These are phyloP conservation scores for Mycena vitilis DNA, from an alignment of 768 basidiomycete species.

Conservation along the genomic window DNA sequence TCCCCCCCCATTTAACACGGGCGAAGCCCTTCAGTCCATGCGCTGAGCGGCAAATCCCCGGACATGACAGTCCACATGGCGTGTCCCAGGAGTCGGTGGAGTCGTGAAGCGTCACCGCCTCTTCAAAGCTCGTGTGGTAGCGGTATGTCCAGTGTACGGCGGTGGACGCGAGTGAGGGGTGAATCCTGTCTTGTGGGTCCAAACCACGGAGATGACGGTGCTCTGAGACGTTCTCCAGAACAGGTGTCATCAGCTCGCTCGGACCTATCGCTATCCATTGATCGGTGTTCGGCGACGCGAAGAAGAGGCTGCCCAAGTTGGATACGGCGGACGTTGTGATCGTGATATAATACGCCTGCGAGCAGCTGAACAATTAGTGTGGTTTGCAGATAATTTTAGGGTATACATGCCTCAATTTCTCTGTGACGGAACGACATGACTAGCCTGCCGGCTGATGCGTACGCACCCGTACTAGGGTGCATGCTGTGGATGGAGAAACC, in stretches of 20 bases:
- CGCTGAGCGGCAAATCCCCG: not conserved
- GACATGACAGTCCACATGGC: not conserved
- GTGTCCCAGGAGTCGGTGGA: not conserved
- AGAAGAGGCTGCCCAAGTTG: not conserved
- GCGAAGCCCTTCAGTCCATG: not conserved
- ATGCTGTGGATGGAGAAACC: not conserved
- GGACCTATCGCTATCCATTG: not conserved
- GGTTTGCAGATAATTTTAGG: no score
- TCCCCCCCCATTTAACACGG: not conserved
- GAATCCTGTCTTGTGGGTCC: not conserved
- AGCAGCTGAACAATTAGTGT: not conserved
- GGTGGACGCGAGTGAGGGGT: not conserved
- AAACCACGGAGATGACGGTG: not conserved
- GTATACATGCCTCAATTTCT: no score
- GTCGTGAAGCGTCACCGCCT: not conserved
- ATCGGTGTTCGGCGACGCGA: not conserved
- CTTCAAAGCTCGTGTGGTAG: not conserved
- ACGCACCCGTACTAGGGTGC: not conserved
- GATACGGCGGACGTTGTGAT: not conserved
- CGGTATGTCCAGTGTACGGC: not conserved
- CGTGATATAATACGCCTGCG: not conserved
- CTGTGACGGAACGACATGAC: not conserved
- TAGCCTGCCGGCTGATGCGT: not conserved
- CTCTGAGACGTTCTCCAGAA: not conserved
- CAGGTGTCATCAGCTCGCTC: not conserved